Conservation (phyloP, 129 eudicot species). For the Logfia minima region DNA sequence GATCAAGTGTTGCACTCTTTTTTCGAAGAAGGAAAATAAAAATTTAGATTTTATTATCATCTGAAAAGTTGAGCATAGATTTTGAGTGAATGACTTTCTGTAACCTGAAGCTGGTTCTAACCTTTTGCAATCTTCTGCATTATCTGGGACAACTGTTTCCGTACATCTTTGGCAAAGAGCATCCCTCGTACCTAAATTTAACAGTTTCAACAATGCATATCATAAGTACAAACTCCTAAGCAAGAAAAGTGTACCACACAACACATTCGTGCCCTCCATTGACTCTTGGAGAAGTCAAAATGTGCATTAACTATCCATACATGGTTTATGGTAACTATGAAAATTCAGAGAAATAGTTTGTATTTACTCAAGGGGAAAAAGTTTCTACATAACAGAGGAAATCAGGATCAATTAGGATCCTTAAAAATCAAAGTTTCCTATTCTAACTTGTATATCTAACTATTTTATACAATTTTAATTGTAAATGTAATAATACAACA, state of each 20-base stretch:
- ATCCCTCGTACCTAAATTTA: conserved; percentile 71
- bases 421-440: not conserved
- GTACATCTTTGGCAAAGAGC: conserved; percentile 85
- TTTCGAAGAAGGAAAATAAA: not conserved
- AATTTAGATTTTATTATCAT: conserved; percentile 3
- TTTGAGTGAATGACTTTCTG: not conserved
- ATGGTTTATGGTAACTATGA: not conserved
- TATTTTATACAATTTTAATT: no score
- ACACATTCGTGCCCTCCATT: not conserved
- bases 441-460: not conserved
- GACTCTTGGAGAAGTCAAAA: not conserved
- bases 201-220: conserved; percentile 14
- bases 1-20: not conserved
- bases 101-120: conserved; percentile 34
- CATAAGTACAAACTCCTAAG: conserved; percentile 14
- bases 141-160: conserved; percentile 83
- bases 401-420: not conserved
- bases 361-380: no score
- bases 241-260: not conserved
- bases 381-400: not conserved
- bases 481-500: no score
- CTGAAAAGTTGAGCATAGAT: conserved; percentile 1
- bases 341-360: not conserved
- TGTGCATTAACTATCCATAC: not conserved
- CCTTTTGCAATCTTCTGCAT: conserved; percentile 93